phyloP scores from a whole-genome alignment of 2,329 filamentous ascomycete species.

The Didymella pinodella region DNA sequence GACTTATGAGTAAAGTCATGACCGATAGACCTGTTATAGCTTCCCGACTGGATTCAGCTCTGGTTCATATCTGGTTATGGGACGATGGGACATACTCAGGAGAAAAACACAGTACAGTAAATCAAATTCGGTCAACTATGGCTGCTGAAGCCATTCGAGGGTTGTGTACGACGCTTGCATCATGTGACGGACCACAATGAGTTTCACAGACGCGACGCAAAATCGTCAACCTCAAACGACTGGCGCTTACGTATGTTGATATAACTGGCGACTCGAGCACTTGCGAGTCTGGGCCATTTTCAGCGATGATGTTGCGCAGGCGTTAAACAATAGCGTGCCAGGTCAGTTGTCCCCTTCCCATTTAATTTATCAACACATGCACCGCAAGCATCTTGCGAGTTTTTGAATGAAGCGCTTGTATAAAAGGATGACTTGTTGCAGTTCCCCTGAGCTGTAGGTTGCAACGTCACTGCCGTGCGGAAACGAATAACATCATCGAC shows the following conservation, averaged over 20 bases:
- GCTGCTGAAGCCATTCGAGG: background rate
- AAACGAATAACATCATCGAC: background rate
- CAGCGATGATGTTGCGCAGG: background rate
- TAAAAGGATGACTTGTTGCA: background rate
- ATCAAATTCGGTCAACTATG: background rate
- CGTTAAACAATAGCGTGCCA: background rate
- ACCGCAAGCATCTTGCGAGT: background rate
- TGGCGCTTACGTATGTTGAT: background rate
- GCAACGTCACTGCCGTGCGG: slow-evolving; percentile 1
- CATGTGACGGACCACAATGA: slow-evolving; percentile 6
- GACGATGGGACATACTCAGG: background rate
- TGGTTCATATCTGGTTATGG: background rate
- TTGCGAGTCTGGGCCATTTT: no score
- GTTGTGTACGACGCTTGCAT: slow-evolving; percentile 5
- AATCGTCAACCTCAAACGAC: slow-evolving; percentile 1
- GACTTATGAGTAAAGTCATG: background rate
- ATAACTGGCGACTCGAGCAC: background rate
- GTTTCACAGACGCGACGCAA: slow-evolving; percentile 11
- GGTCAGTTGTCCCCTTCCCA: no score
- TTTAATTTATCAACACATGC: background rate
- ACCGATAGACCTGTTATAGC: background rate
- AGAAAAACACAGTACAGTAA: background rate
- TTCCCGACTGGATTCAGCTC: background rate
- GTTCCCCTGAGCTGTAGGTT: background rate
- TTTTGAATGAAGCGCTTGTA: background rate